phyloP scores from a whole-genome alignment of 1,284 basidiomycete species.

The Volvariella volvacea region DNA sequence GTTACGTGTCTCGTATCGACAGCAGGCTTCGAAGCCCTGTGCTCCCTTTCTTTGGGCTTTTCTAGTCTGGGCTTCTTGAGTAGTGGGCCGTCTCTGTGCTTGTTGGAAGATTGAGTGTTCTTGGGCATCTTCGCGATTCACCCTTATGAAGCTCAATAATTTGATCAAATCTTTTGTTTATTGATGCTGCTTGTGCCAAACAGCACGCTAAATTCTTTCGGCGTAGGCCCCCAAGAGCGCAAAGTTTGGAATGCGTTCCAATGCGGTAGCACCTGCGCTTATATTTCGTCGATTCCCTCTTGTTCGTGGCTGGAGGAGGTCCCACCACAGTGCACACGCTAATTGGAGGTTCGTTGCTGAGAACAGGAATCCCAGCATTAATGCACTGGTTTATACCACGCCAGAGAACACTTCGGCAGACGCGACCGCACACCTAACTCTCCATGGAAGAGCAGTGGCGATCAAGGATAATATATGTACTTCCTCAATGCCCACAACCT shows the following conservation, averaged over 20 bases:
- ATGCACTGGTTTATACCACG: constrained; percentile 41
- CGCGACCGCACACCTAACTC: constrained; percentile 3
- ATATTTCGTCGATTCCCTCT: too few relatives aligned
- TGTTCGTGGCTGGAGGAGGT: too few relatives aligned
- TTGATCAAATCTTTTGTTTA: too few relatives aligned
- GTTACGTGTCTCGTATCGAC: neutral
- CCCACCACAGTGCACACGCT: too few relatives aligned
- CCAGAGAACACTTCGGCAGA: constrained; percentile 3
- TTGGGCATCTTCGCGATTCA: constrained; percentile 2
- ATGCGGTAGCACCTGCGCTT: too few relatives aligned
- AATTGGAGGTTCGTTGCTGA: constrained; percentile 13
- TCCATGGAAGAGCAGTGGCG: constrained; percentile 48
- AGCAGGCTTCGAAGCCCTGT: neutral
- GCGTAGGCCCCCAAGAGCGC: too few relatives aligned
- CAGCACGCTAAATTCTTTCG: too few relatives aligned
- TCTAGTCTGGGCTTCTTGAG: constrained; percentile 7
- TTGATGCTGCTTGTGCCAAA: too few relatives aligned
- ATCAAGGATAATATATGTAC: constrained; percentile 89
- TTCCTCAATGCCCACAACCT: constrained; percentile 62
- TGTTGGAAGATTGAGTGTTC: neutral
- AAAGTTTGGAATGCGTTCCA: too few relatives aligned
- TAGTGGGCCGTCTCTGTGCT: constrained; percentile 1
- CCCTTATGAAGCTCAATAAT: too few relatives aligned
- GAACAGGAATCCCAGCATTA: constrained; percentile 34
- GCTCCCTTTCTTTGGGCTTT: neutral